A percentile compares a stretch with the other conserved stretches of the same genome.
These are phyloP conservation scores for Cadophora gregata DNA, from an alignment of 2,329 filamentous ascomycete genomes.

Conservation along the genomic window DNA sequence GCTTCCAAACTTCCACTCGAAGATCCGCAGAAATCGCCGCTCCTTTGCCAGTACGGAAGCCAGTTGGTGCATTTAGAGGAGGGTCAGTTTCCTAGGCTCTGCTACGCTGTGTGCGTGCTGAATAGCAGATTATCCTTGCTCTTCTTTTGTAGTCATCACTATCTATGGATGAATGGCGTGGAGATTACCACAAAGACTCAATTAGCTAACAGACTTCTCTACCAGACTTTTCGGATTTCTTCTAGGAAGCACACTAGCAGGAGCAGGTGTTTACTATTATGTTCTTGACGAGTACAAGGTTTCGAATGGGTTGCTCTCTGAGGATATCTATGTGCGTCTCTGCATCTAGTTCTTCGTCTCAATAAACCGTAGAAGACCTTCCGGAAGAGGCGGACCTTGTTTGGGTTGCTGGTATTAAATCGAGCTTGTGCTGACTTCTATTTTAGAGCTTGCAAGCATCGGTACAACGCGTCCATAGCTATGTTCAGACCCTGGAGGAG, in stretches of 20 bases:
- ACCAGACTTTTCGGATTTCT: slow-evolving; percentile 91
- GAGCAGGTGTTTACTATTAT: slow-evolving; percentile 87
- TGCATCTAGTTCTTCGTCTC: slow-evolving; percentile 36
- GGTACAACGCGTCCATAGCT: slow-evolving; percentile 83
- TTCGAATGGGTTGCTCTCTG: slow-evolving; percentile 89
- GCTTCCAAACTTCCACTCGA: slow-evolving; percentile 47
- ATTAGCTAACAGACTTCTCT: slow-evolving; percentile 17
- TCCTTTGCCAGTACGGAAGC: slow-evolving; percentile 62
- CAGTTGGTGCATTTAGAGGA: slow-evolving; percentile 73
- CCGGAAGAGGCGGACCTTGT: slow-evolving; percentile 18
- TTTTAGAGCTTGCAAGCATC: slow-evolving; percentile 82
- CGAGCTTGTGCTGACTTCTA: slow-evolving; percentile 25
- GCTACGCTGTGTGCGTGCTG: background rate
- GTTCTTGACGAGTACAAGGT: slow-evolving; percentile 92
- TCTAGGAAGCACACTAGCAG: slow-evolving; percentile 79
- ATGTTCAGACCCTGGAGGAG: slow-evolving; percentile 82
- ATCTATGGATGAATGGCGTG: background rate
- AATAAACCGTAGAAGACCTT: slow-evolving; percentile 24
- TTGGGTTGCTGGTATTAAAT: background rate
- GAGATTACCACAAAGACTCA: background rate
- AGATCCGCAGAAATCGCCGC: slow-evolving; percentile 46
- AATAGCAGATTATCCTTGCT: background rate
- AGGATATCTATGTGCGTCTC: slow-evolving; percentile 90
- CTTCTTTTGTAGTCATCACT: background rate
- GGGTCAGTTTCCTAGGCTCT: slow-evolving; percentile 55